Evolutionary conservation across 164 flowering plant genomes (phyloP).

Genomic region (Litsea cubeba): DNA sequence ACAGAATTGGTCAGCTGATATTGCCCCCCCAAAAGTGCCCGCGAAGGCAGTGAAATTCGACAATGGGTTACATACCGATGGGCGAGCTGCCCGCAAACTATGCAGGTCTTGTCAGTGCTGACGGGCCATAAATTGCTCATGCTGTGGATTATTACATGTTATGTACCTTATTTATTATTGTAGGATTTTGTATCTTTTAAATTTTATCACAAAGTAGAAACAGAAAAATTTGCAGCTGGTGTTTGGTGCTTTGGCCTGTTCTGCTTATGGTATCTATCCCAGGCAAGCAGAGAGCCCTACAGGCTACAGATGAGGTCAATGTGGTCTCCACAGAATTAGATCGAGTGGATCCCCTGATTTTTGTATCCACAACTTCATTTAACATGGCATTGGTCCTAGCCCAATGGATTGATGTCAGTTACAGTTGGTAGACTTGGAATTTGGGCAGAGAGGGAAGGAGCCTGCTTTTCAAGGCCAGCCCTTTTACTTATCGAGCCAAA

Average conservation of each 20-base stretch:
- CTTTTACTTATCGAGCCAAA: too few relatives aligned
- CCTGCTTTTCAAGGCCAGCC: too few relatives aligned
- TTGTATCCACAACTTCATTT: too few relatives aligned
- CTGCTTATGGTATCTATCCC: background rate
- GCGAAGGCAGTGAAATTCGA: too few relatives aligned
- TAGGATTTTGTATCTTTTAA: conserved; percentile 9
- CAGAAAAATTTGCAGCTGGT: background rate
- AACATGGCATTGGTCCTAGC: too few relatives aligned
- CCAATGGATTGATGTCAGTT: too few relatives aligned
- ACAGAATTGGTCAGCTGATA: background rate
- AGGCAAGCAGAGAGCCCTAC: background rate
- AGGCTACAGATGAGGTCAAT: too few relatives aligned
- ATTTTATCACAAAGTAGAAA: background rate
- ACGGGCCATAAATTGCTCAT: background rate
- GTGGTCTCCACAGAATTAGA: too few relatives aligned
- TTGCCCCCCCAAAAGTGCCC: conserved; percentile 10
- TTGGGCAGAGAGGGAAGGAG: too few relatives aligned
- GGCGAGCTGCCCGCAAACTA: background rate
- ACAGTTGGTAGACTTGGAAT: too few relatives aligned
- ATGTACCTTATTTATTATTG: conserved; percentile 6
- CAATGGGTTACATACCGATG: background rate
- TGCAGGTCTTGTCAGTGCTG: too few relatives aligned
- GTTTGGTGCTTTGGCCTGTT: background rate
- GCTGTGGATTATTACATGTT: background rate
- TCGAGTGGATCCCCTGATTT: too few relatives aligned